Evolutionary conservation across 2,329 filamentous ascomycete genomes (phyloP).

Genomic region (Ophiostoma piceae): DNA sequence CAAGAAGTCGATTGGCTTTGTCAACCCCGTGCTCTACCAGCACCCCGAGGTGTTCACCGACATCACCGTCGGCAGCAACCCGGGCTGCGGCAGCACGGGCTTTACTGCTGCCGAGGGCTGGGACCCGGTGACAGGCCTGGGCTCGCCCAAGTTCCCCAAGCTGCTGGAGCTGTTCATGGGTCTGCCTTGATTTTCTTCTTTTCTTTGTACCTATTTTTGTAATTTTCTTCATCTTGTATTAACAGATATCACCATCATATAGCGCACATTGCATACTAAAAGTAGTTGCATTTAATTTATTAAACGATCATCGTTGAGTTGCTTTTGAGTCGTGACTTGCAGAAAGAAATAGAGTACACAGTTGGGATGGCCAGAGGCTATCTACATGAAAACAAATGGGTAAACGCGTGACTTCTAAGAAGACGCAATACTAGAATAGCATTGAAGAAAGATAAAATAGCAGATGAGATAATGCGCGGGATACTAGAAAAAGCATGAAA

Average conservation of each 20-base stretch:
- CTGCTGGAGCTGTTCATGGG: slow-evolving; percentile 17
- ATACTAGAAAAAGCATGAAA: neutral
- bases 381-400: slow-evolving; percentile 11
- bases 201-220: neutral
- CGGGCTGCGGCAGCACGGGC: slow-evolving; percentile 28
- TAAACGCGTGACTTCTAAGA: slow-evolving; percentile 6
- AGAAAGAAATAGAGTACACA: neutral
- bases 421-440: slow-evolving; percentile 5
- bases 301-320: neutral
- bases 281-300: slow-evolving; percentile 7
- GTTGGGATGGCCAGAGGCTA: neutral
- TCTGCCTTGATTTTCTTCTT: neutral
- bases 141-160: slow-evolving; percentile 17
- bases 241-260: neutral
- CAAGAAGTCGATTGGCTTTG: slow-evolving; percentile 38
- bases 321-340: neutral
- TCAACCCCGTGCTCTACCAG: slow-evolving; percentile 34
- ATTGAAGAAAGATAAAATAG: neutral
- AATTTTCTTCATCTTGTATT: neutral
- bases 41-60: slow-evolving; percentile 34
- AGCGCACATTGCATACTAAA: slow-evolving; percentile 5
- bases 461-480: neutral
- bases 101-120: slow-evolving; percentile 17
- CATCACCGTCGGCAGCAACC: slow-evolving; percentile 32
- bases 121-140: slow-evolving; percentile 29